Evolutionary conservation across 345 rosid species (phyloP), one percentile per base, ranked within the genome.

Genomic region (Camelina neglecta): DNA sequence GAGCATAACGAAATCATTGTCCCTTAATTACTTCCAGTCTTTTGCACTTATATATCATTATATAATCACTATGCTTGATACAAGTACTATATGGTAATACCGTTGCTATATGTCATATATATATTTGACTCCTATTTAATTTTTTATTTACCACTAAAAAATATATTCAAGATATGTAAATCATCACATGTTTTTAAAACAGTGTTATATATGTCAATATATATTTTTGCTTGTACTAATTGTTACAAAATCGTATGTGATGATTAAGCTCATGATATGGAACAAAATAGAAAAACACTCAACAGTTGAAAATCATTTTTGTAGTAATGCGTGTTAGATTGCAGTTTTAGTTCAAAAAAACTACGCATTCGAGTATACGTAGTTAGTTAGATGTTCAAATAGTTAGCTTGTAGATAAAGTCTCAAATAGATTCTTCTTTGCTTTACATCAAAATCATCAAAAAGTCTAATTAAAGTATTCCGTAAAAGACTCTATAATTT

Each of bases 361-460:
- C 12, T 33, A 69, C 64, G 50, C 69, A 11, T 20, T 76, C 16
- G 48, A 55, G 51, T 50, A 75, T 11, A 47, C 65, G 66, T 69
- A 56, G 44, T 76, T 63, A 64, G 53, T 64, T 70, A 62, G 64
- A 76, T 44, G 69, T 72, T 66, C 50, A 69, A 78, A 59, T 53
- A 78, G 70, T 24, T 78, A 60, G 51, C 81, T 72, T 72, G 77
- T 72, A 44, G 77, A 72, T 60, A 78, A 72, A 72, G 81, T 44
- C 54, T 73, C 65, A 67, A 73, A 73, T 9, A 78, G 69, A 73
- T 78, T 78, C 78, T 60, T 45, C 70, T 57, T 59, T 78, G 74
- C 81, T 78, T 78, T 78, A 78, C 74, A 78, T 78, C 74, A 73
- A 78, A 78, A 78, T 78, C 77, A 78, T 78, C 65, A 78, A 78